phyloP scores from a whole-genome alignment of 768 basidiomycete species.

The Suillus spraguei region DNA sequence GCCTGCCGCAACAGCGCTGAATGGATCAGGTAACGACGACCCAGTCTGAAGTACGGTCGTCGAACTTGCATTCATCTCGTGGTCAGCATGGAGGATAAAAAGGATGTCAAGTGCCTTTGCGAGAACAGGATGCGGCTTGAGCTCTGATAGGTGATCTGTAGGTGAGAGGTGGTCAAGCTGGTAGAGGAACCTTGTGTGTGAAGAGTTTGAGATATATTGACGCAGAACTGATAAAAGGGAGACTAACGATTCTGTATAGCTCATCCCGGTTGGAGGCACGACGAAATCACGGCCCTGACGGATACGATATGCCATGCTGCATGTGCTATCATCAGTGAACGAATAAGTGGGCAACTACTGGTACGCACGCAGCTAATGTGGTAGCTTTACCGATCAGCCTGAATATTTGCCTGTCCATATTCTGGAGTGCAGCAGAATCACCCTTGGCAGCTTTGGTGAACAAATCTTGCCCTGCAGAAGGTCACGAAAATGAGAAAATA shows the following conservation, averaged over 20 bases:
- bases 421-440: slow-evolving; percentile 62
- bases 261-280: slow-evolving; percentile 77
- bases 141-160: slow-evolving; percentile 39
- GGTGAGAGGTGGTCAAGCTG: slow-evolving; percentile 78
- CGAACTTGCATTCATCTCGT: slow-evolving; percentile 86
- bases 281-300: slow-evolving; percentile 91
- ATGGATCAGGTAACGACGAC: slow-evolving; percentile 89
- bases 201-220: slow-evolving; percentile 5
- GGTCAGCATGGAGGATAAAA: slow-evolving; percentile 88
- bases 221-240: not conserved
- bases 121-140: slow-evolving; percentile 76
- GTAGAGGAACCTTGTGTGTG: slow-evolving; percentile 69
- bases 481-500: not conserved
- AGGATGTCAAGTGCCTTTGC: slow-evolving; percentile 87
- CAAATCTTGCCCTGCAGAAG: slow-evolving; percentile 65
- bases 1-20: slow-evolving; percentile 85
- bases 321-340: slow-evolving; percentile 4
- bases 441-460: slow-evolving; percentile 73
- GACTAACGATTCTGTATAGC: slow-evolving; percentile 77
- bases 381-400: slow-evolving; percentile 87
- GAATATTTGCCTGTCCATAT: slow-evolving; percentile 93
- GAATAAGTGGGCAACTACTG: not conserved
- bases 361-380: slow-evolving; percentile 77
- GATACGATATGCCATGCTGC: slow-evolving; percentile 89
- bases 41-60: slow-evolving; percentile 89